Evolutionary conservation across 768 basidiomycete species (phyloP).

Genomic region (Calocybe cyanea): DNA sequence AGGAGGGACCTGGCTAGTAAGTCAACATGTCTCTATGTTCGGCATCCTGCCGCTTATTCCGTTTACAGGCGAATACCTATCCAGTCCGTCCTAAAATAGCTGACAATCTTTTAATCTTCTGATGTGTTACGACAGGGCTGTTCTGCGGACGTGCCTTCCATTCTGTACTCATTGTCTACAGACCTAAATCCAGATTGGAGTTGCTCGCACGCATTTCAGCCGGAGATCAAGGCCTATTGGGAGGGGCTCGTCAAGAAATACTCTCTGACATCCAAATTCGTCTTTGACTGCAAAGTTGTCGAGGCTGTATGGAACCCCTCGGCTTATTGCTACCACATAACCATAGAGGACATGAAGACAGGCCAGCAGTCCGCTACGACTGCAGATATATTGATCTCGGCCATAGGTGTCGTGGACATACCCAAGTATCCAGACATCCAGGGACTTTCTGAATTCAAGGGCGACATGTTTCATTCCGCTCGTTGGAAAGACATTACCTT

Average conservation of each 20-base stretch:
- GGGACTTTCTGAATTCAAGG: conserved; percentile 39
- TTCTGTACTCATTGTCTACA: conserved; percentile 37
- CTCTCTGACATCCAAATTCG: conserved; percentile 33
- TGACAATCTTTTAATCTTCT: background rate
- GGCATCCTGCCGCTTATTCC: background rate
- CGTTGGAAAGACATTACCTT: conserved; percentile 43
- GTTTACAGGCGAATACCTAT: conserved; percentile 30
- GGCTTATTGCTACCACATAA: conserved; percentile 33
- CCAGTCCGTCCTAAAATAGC: conserved; percentile 19
- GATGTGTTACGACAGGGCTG: conserved; percentile 29
- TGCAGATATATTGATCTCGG: conserved; percentile 49
- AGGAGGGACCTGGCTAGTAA: conserved; percentile 52
- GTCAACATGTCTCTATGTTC: conserved; percentile 15
- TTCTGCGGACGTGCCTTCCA: conserved; percentile 33
- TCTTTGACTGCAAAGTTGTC: conserved; percentile 40
- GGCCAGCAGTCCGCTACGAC: conserved; percentile 24
- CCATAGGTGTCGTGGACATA: conserved; percentile 43
- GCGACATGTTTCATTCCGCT: conserved; percentile 50
- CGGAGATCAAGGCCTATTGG: conserved; percentile 39
- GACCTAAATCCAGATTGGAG: conserved; percentile 40
- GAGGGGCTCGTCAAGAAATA: conserved; percentile 34
- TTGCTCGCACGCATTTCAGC: conserved; percentile 33
- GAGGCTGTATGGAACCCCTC: conserved; percentile 41
- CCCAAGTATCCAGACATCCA: conserved; percentile 34
- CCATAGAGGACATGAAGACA: conserved; percentile 27